Evolutionary conservation across 305 asterid species (phyloP), one percentile per base, ranked within the genome.

Genomic region (Ajuga reptans): DNA sequence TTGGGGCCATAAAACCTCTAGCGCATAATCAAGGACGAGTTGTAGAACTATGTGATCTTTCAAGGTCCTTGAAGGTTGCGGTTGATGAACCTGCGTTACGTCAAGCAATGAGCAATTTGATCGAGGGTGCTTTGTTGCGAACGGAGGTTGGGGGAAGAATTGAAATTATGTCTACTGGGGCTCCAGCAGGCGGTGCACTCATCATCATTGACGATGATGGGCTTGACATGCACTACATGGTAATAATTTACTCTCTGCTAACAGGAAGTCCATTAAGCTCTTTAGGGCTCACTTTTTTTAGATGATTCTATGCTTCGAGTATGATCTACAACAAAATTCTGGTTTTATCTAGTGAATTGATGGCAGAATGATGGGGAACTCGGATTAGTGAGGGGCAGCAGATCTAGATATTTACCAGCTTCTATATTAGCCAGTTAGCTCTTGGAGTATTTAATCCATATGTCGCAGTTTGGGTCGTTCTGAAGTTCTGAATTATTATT

Each of bases 181-280:
- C 97, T 9, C 97, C 98, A n/a, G 96, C 96, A 4, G 97, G 97
- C 3, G 98, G 97, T n/a, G 91, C 80, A 65, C 93, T 92, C 29
- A 71, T 93, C 77, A 82, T 90, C 79, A 83, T 93, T 41, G 98
- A 90, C 24, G 98, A 93, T 46, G 94, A 93, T 75, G 98, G 98
- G 36, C 97, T 92, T 66, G 97, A 90, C 82, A 93, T 93, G 98
- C 98, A 87, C 73, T 93, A 84, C 69, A 93, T 90, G 97, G 98
- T 93, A 90, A 82, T 37, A 8, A 21, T 55, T 63, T 75, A 17
- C 57, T 43, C 56, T 15, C 53, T 36, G 5, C 2, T 31, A 3
- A 31, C 31, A 27, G 1, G 31, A 27, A 3, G 3, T 27, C 31
- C 31, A n/a, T 27, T 52, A 60, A 10, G 9, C 52, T 41, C 50